These are phyloP conservation scores for Fusarium sarcochroum DNA, from an alignment of 2,329 filamentous ascomycete species.

Conservation along the genomic window DNA sequence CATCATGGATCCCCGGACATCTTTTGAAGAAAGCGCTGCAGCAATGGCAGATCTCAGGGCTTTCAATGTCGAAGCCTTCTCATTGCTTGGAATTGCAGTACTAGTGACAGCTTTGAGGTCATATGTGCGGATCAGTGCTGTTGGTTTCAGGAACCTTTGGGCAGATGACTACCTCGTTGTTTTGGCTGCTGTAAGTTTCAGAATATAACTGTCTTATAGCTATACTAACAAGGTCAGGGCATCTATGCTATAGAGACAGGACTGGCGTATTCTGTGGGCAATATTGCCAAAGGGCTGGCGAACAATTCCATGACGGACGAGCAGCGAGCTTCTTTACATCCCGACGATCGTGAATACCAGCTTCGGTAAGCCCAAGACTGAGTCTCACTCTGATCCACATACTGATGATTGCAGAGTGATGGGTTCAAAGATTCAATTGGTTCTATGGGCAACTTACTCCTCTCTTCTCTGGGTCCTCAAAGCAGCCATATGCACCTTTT, in stretches of 20 bases:
- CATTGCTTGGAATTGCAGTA: constrained; percentile 65
- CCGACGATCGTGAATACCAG: constrained; percentile 61
- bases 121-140: constrained; percentile 62
- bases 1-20: constrained; percentile 34
- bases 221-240: constrained; percentile 53
- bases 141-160: constrained; percentile 65
- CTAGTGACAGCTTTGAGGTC: constrained; percentile 65
- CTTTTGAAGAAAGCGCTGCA: constrained; percentile 38
- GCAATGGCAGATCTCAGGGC: constrained; percentile 42
- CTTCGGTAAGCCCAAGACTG: constrained; percentile 47
- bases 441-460: constrained; percentile 69
- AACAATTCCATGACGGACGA: constrained; percentile 70
- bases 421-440: constrained; percentile 70
- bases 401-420: constrained; percentile 55
- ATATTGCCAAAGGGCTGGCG: constrained; percentile 64
- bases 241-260: constrained; percentile 66
- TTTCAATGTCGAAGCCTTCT: constrained; percentile 54
- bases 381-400: rapidly evolving
- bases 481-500: constrained; percentile 69
- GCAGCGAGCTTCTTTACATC: constrained; percentile 61
- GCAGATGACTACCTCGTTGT: constrained; percentile 72
- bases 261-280: constrained; percentile 65
- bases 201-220: too few relatives aligned
- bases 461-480: constrained; percentile 69
- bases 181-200: constrained; percentile 61